Percentiles rank a stretch among this genome's conserved stretches.
Conservation (phyloP, 129 eudicot genomes). For the Flaveria sonorensis region DNA sequence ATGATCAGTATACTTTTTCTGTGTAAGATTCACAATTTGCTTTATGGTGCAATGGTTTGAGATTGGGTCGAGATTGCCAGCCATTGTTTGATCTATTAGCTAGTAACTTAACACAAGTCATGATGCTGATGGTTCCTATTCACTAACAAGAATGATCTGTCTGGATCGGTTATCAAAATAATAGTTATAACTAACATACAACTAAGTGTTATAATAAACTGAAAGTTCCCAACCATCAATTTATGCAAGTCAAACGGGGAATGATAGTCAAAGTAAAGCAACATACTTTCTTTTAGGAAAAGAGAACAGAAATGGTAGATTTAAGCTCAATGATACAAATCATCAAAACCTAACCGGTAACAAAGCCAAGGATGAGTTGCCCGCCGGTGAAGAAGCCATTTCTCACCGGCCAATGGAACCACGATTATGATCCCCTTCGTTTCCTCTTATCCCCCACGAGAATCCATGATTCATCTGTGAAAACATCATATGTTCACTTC, state of each 20-base stretch:
- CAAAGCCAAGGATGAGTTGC: slow-evolving; percentile 99
- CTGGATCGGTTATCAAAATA: too few relatives aligned
- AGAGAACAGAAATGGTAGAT: slow-evolving; percentile 17
- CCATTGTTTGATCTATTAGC: too few relatives aligned
- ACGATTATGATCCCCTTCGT: slow-evolving; percentile 36
- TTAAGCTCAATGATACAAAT: slow-evolving; percentile 24
- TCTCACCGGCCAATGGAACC: slow-evolving; percentile 52
- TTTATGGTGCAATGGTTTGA: too few relatives aligned
- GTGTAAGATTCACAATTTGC: background rate
- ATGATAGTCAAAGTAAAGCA: slow-evolving; percentile 10
- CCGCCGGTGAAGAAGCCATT: slow-evolving; percentile 42
- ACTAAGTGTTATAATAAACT: too few relatives aligned
- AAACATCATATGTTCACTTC: slow-evolving; percentile 12
- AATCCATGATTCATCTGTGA: slow-evolving; percentile 33
- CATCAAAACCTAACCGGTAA: slow-evolving; percentile 34
- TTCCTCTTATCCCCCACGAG: slow-evolving; percentile 44
- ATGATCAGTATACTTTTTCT: background rate
- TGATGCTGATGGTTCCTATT: too few relatives aligned
- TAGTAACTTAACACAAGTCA: too few relatives aligned
- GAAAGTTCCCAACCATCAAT: slow-evolving; percentile 5
- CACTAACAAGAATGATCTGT: too few relatives aligned
- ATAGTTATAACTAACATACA: too few relatives aligned
- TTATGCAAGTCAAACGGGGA: slow-evolving; percentile 6
- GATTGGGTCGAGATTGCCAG: too few relatives aligned
- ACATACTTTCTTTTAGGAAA: background rate